phyloP scores from a whole-genome alignment of 2,329 filamentous ascomycete genomes.

The Sarocladium oryzae region DNA sequence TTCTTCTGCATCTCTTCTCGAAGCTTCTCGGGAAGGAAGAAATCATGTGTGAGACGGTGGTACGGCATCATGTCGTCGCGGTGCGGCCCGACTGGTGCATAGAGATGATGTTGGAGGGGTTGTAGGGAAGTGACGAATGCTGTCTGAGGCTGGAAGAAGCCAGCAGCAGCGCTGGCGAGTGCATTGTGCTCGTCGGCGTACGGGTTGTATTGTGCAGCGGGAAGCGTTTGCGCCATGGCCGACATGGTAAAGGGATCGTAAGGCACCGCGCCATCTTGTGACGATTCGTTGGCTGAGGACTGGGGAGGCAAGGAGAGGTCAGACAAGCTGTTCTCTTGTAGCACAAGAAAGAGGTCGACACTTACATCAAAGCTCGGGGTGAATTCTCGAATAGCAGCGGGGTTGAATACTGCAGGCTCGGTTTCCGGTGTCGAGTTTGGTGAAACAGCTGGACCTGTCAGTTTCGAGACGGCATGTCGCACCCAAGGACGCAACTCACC shows the following conservation, averaged over 20 bases:
- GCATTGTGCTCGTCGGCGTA: conserved; percentile 67
- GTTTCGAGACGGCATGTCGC: no score
- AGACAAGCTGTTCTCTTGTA: neutral
- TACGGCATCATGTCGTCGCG: conserved; percentile 76
- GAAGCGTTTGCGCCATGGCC: conserved; percentile 44
- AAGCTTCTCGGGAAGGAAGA: conserved; percentile 82
- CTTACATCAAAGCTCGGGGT: conserved; percentile 52
- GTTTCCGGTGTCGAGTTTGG: conserved; percentile 34
- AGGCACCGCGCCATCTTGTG: conserved; percentile 34
- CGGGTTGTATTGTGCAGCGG: conserved; percentile 57
- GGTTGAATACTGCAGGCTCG: conserved; percentile 46
- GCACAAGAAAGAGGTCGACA: conserved; percentile 6
- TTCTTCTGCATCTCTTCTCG: conserved; percentile 88
- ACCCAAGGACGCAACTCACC: no score
- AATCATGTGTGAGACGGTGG: conserved; percentile 80
- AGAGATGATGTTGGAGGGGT: conserved; percentile 84
- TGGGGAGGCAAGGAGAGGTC: conserved; percentile 14
- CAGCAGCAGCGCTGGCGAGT: conserved; percentile 48
- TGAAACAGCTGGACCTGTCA: conserved; percentile 26
- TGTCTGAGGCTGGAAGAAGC: conserved; percentile 60
- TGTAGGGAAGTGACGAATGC: conserved; percentile 48
- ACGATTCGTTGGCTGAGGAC: conserved; percentile 39
- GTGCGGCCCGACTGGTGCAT: conserved; percentile 79
- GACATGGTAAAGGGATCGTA: conserved; percentile 62
- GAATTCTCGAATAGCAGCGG: conserved; percentile 52